Conservation (phyloP, 2,329 filamentous ascomycete genomes). For the Colletotrichum falcatum region DNA sequence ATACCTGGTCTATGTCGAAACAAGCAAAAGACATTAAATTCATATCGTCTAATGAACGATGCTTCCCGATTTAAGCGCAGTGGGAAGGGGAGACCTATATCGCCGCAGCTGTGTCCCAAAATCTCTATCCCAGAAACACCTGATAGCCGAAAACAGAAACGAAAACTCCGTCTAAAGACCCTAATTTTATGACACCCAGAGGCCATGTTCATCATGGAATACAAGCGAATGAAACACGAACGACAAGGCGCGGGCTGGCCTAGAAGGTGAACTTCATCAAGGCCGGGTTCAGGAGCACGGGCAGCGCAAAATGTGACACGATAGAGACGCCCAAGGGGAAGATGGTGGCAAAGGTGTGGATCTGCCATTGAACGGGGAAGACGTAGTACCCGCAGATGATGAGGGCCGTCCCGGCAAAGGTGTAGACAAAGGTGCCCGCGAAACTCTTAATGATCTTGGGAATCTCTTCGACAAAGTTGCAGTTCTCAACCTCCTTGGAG, state of each 20-base stretch:
- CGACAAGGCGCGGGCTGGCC: slow-evolving; percentile 36
- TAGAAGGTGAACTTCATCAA: slow-evolving; percentile 74
- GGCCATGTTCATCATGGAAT: too few relatives aligned
- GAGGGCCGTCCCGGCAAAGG: slow-evolving; percentile 56
- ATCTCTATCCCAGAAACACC: slow-evolving; percentile 4
- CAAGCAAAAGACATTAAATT: not conserved
- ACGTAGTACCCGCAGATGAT: slow-evolving; percentile 60
- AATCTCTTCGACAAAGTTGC: slow-evolving; percentile 68
- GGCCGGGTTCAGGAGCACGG: slow-evolving; percentile 71
- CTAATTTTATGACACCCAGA: slow-evolving; percentile 2
- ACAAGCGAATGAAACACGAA: slow-evolving; percentile 1
- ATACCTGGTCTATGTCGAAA: not conserved
- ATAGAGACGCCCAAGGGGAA: slow-evolving; percentile 66
- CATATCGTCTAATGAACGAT: slow-evolving; percentile 9
- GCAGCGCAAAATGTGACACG: slow-evolving; percentile 67
- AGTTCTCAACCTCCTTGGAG: slow-evolving; percentile 67
- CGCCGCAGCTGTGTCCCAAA: not conserved
- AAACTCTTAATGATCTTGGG: slow-evolving; percentile 67
- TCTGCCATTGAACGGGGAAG: slow-evolving; percentile 66
- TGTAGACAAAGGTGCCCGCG: slow-evolving; percentile 62
- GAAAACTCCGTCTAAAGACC: slow-evolving; percentile 27
- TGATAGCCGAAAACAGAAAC: not conserved
- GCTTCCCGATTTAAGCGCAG: not conserved
- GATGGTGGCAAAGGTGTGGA: slow-evolving; percentile 69
- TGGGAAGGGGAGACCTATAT: not conserved